Evolutionary conservation across 805 yeast species (phyloP).

Genomic region (Diddensiella transvaalensis): DNA sequence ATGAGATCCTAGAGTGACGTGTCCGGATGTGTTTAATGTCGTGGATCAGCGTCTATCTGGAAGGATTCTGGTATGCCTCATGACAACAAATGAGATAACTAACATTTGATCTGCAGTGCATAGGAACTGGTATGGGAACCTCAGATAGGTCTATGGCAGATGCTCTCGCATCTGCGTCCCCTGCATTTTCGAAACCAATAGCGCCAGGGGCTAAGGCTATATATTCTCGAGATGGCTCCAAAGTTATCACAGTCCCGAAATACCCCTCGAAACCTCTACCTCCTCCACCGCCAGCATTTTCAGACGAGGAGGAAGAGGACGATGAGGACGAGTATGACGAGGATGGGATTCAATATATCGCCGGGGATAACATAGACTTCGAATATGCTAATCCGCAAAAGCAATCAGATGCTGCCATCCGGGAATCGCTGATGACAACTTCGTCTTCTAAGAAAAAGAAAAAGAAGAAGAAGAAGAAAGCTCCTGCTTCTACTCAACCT

Average conservation of each 20-base stretch:
- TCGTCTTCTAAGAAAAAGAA: slow-evolving; percentile 13
- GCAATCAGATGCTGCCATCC: background rate
- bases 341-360: slow-evolving; percentile 22
- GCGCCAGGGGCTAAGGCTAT: slow-evolving; percentile 24
- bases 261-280: background rate
- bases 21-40: too few species aligned
- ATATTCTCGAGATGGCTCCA: slow-evolving; percentile 24
- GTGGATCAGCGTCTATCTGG: too few species aligned
- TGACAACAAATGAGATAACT: too few species aligned
- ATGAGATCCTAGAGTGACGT: too few species aligned
- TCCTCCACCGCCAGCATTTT: background rate
- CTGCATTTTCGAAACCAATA: slow-evolving; percentile 22
- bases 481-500: slow-evolving; percentile 36
- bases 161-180: slow-evolving; percentile 20
- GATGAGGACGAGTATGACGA: slow-evolving; percentile 17
- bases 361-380: slow-evolving; percentile 34
- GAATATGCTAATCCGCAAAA: slow-evolving; percentile 26
- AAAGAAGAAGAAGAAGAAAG: slow-evolving; percentile 37
- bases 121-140: background rate
- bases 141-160: slow-evolving; percentile 8
- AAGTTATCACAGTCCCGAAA: slow-evolving; percentile 22
- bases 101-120: too few species aligned
- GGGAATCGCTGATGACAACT: background rate
- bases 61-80: too few species aligned
- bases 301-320: background rate